phyloP scores from a whole-genome alignment of 2,329 filamentous ascomycete genomes.

The Claviceps sorghi region DNA sequence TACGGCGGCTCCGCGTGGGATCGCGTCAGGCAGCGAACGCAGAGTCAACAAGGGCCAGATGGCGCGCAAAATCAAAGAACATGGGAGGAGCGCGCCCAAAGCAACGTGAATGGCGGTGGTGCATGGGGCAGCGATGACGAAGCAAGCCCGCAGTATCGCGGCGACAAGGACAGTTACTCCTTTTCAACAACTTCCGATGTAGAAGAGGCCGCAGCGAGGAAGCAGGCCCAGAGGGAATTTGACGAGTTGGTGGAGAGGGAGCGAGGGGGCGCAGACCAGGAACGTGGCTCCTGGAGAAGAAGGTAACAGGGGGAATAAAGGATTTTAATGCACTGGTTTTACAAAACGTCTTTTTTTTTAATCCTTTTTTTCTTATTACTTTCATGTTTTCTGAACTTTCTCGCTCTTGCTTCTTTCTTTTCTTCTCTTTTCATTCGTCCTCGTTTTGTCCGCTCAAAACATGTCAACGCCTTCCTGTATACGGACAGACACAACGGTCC shows the following conservation, averaged over 20 bases:
- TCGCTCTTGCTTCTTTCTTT: too few species aligned
- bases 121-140: constrained; percentile 14
- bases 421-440: too few species aligned
- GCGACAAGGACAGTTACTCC: constrained; percentile 16
- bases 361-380: too few species aligned
- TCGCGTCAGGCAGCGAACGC: constrained; percentile 25
- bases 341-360: not conserved
- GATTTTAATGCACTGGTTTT: not conserved
- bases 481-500: too few species aligned
- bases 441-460: too few species aligned
- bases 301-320: constrained; percentile 3
- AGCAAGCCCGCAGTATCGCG: constrained; percentile 8
- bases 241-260: constrained; percentile 34
- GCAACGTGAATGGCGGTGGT: constrained; percentile 1
- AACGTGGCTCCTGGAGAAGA: constrained; percentile 13
- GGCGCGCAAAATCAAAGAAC: constrained; percentile 9
- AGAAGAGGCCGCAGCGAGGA: constrained; percentile 24
- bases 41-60: constrained; percentile 12
- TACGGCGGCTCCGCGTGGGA: constrained; percentile 28
- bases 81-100: constrained; percentile 5
- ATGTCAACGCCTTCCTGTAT: too few species aligned
- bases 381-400: too few species aligned
- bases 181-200: constrained; percentile 22
- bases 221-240: constrained; percentile 36
- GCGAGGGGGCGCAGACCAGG: constrained; percentile 18